Percentiles rank a stretch among this genome's conserved stretches.
phyloP scores from a whole-genome alignment of 768 basidiomycete species.

The Boletus rufocinnamomeus region DNA sequence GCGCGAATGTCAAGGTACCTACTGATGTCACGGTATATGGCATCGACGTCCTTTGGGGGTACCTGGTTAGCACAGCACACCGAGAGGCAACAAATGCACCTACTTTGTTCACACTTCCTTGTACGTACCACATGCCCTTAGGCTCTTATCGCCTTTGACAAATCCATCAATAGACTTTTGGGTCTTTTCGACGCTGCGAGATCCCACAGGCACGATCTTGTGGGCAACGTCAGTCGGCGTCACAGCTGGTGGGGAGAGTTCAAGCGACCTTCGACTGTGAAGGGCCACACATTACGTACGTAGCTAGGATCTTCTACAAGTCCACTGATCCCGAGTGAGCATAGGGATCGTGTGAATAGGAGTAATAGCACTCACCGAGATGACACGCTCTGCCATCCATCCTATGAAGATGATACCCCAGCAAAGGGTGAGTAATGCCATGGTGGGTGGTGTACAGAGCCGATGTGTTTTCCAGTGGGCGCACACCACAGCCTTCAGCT shows the following conservation, averaged over 20 bases:
- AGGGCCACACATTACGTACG: background rate
- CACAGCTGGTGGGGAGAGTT: background rate
- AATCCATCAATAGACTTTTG: background rate
- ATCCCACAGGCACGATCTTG: background rate
- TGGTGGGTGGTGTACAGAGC: background rate
- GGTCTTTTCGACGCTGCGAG: background rate
- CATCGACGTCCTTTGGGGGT: background rate
- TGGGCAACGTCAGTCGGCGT: background rate
- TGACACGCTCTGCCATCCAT: background rate
- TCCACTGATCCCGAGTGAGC: background rate
- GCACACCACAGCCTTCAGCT: background rate
- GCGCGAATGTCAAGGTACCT: background rate
- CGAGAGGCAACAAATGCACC: too few species aligned
- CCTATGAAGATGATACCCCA: background rate
- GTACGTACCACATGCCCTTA: background rate
- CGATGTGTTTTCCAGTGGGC: background rate
- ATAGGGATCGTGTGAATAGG: background rate
- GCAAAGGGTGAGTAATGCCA: background rate
- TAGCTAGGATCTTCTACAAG: background rate
- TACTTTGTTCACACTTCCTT: background rate
- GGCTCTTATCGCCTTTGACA: background rate
- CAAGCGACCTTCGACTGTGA: background rate
- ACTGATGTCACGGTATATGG: background rate
- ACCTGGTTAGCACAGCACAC: background rate
- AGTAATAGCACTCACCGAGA: slow-evolving; percentile 35